Percentiles rank a stretch among this genome's conserved stretches.
These are phyloP conservation scores for Phytophthora tubulina DNA, from an alignment of 352 stramenopile species.

Conservation along the genomic window DNA sequence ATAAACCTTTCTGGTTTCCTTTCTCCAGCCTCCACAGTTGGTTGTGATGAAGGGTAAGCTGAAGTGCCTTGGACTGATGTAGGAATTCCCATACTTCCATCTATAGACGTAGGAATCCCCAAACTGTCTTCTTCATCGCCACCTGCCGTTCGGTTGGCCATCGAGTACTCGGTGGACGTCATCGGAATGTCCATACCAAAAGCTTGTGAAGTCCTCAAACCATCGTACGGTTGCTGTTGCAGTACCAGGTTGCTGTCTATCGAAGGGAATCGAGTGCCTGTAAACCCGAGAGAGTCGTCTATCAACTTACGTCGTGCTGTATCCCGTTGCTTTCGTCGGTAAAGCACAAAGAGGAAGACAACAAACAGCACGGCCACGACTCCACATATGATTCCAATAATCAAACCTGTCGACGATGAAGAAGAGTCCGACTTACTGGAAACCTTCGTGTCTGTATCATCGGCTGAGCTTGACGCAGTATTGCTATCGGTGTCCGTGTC, in stretches of 20 bases:
- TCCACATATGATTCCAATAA: slow-evolving; percentile 37
- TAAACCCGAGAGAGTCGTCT: slow-evolving; percentile 15
- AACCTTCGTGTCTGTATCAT: slow-evolving; percentile 11
- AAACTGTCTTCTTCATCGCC: slow-evolving; percentile 19
- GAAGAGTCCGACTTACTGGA: slow-evolving; percentile 21
- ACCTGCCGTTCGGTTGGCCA: slow-evolving; percentile 23
- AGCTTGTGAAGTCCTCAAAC: slow-evolving; percentile 23
- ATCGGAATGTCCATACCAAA: slow-evolving; percentile 32
- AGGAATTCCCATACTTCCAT: slow-evolving; percentile 26
- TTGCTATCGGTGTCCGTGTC: slow-evolving; percentile 17
- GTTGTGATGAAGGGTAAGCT: slow-evolving; percentile 16
- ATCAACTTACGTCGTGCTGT: slow-evolving; percentile 14
- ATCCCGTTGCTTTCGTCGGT: slow-evolving; percentile 25
- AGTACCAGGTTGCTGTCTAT: slow-evolving; percentile 36
- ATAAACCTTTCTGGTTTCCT: slow-evolving; percentile 13
- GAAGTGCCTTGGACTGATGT: slow-evolving; percentile 19
- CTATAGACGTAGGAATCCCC: slow-evolving; percentile 28
- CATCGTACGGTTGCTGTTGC: slow-evolving; percentile 22
- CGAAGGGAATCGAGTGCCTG: slow-evolving; percentile 31
- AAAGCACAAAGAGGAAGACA: slow-evolving; percentile 28
- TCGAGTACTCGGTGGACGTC: slow-evolving; percentile 35
- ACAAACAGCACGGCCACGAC: slow-evolving; percentile 22
- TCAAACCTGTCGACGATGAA: slow-evolving; percentile 27
- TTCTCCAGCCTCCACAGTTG: slow-evolving; percentile 15
- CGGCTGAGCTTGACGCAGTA: slow-evolving; percentile 11